Base-by-base conservation (phyloP, 352 stramenopile genomes). In the Pythium myriotylum region DNA sequence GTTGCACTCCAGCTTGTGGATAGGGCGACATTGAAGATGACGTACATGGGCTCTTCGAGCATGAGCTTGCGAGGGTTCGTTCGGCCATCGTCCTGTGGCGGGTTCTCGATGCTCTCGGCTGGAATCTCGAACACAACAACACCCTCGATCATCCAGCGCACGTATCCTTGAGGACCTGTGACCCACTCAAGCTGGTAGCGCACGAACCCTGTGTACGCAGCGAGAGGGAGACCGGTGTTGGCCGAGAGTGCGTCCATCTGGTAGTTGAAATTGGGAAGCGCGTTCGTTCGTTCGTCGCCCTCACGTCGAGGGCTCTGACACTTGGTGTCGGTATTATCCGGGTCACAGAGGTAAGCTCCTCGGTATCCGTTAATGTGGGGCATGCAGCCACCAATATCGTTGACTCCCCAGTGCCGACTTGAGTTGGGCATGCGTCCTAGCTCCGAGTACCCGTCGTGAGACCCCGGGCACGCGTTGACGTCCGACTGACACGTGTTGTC, bases 21-120 rank as follows among this genome's bases (percentile, higher is more conserved):
- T 49, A 99, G 79, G 6, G 96, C 96, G 24, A 97, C 97, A 73
- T 98, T 99, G 55, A 98, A 85, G 49, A 99, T 88, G 54, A 98
- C 65, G 60, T 98, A 98, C 78, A 97, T 91, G 0, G 96, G 96
- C 67, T 99, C 96, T 24, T 95, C 84, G 24, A 97, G 83, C 80
- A 99, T 98, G 60, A 89, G 88, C 71, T 80, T 96, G 72, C 72
- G 84, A 55, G 81, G 89, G 86, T 76, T 95, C 56, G 47, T 79
- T 45, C 82, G 73, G 0, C 43, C 39, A 0, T 39, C 47, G 40
- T 92, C 74, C 43, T 92, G 82, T 7, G 80, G 78, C 0, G 70
- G 67, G 35, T 74, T 77, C 9, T 57, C 48, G 19, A 97, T 67
- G 19, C 74, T 76, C 8, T 76, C 53, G 0, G 87, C 78, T 5